phyloP scores from a whole-genome alignment of 2,329 filamentous ascomycete species.

The Metarhizium rileyi region DNA sequence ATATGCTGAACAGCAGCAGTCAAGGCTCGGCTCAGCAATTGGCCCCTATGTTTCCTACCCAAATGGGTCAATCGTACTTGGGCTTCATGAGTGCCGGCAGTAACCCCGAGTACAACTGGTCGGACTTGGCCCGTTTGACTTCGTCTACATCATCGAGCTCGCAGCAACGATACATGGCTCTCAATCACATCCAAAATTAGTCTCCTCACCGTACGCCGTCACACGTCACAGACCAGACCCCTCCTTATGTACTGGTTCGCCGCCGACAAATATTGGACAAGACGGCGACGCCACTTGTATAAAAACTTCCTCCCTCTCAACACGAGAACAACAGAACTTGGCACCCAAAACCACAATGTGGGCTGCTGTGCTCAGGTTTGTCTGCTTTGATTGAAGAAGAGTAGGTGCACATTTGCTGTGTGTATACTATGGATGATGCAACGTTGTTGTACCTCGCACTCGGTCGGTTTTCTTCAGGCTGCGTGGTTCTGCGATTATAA shows the following conservation, averaged over 20 bases:
- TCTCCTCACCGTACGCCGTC: not conserved
- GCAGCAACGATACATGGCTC: conserved; percentile 12
- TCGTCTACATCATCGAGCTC: conserved; percentile 23
- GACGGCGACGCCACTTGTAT: not conserved
- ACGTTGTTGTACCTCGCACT: not conserved
- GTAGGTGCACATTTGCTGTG: not conserved
- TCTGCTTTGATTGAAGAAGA: not conserved
- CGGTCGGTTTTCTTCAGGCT: not conserved
- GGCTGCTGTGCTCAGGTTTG: not conserved
- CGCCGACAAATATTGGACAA: not conserved
- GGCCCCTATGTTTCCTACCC: conserved; percentile 11
- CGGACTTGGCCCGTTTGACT: conserved; percentile 29
- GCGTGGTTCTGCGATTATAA: not conserved
- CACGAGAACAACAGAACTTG: not conserved
- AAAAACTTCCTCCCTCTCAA: not conserved
- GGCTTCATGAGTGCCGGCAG: conserved; percentile 25
- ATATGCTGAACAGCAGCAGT: conserved; percentile 30
- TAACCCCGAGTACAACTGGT: conserved; percentile 40
- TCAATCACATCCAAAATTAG: conserved; percentile 12
- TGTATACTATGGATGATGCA: not conserved
- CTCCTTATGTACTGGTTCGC: not conserved
- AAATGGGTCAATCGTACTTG: conserved; percentile 33
- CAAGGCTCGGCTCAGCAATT: conserved; percentile 28
- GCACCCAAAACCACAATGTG: not conserved
- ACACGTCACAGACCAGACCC: not conserved